Conservation (phyloP, 306 rosid genomes). For the Cercis canadensis region DNA sequence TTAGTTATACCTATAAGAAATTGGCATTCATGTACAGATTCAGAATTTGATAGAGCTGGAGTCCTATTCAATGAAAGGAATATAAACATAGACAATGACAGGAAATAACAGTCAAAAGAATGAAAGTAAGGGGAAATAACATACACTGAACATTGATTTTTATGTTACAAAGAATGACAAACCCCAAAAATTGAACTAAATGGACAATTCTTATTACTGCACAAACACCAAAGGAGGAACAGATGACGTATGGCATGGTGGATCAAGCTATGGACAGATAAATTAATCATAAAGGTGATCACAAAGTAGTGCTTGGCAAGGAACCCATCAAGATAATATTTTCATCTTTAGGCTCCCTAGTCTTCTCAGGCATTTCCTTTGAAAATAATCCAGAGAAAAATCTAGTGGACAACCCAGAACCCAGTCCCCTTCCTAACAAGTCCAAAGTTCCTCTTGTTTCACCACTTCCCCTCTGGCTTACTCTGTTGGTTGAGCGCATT, state of each 20-base stretch:
- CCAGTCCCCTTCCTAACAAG: constrained; percentile 59
- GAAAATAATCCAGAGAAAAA: constrained; percentile 75
- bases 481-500: constrained; percentile 40
- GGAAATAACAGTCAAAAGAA: not conserved
- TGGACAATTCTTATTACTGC: constrained; percentile 37
- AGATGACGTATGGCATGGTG: constrained; percentile 30
- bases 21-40: not conserved
- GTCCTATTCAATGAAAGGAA: constrained; percentile 23
- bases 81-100: constrained; percentile 10
- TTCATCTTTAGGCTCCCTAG: constrained; percentile 59
- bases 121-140: not conserved
- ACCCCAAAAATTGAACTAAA: constrained; percentile 31
- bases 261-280: constrained; percentile 30
- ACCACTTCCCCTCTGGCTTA: constrained; percentile 39
- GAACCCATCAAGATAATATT: constrained; percentile 88
- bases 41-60: not conserved
- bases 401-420: constrained; percentile 55
- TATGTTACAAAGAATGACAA: constrained; percentile 45
- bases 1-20: not conserved
- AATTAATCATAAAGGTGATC: constrained; percentile 34
- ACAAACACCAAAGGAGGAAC: constrained; percentile 34
- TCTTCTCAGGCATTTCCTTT: constrained; percentile 52
- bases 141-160: constrained; percentile 28
- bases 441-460: constrained; percentile 56
- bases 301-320: constrained; percentile 70